Base-by-base conservation (phyloP, 1,284 basidiomycete species). In the Phylloporus gajari region DNA sequence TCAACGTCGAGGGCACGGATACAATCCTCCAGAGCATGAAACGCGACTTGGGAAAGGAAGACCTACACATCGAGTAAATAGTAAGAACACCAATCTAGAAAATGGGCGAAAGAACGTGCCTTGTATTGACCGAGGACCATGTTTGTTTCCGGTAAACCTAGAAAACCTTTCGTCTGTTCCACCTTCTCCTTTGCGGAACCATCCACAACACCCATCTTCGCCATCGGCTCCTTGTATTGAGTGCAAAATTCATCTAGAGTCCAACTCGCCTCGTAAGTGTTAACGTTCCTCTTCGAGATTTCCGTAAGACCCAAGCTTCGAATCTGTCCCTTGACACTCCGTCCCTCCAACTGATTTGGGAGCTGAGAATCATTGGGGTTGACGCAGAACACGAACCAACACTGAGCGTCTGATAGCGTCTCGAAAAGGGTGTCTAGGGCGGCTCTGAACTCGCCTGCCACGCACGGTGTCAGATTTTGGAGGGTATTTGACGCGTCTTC, bases 281-380 rank as follows among this genome's bases (percentile, higher is more conserved):
- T 90, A 11, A 87, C 88, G 64, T 89, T 89, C 63, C 93, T 85
- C 77, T 89, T 90, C 8, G 93, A 90, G 76, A 99, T 90, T 83
- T 97, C 94, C 4, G 93, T 86, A 72, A 99, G 78, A 0, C 96
- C 95, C 48, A 94, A 82, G 69, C 94, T 94, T 71, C 94, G 89
- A 68, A 98, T 93, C 84, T 99, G 97, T 1, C 95, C 94, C 82
- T 97, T 98, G 72, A 99, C 92, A 42, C 93, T 93, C 48, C 96
- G 89, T 5, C 95, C 95, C 85, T 99, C 97, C 70, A 98, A 86
- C 82, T 99, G 97, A 80, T 96, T 96, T 42, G 97, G 95, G 27
- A 98, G 85, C 81, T 98, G 96, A 27, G 95, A 94, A 84, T 98
- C 97, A 81, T 99, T 99, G 17, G 97, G 96, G 77, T 95, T 96